phyloP scores from a whole-genome alignment of 805 yeast species.

The Candida ovalis region DNA sequence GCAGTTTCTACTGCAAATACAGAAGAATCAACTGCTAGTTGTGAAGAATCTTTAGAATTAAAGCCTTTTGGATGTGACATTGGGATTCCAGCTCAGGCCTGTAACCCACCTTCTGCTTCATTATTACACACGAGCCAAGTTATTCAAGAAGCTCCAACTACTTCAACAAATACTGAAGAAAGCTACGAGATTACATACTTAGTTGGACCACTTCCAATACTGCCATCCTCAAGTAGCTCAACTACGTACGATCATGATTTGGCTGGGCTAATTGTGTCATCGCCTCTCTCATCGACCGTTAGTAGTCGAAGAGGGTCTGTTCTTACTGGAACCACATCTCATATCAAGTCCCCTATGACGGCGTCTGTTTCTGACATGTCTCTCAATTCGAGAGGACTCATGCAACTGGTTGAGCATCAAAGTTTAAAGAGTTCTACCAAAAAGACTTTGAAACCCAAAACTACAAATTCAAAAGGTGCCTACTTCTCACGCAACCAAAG shows the following conservation, averaged over 20 bases:
- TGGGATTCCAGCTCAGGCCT: constrained; percentile 20
- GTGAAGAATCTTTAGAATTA: not conserved
- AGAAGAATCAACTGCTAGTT: not conserved
- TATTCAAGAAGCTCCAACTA: not conserved
- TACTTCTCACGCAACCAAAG: not conserved
- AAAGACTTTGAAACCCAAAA: not conserved
- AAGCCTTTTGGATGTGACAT: constrained; percentile 12
- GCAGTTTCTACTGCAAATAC: not conserved
- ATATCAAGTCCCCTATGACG: not conserved
- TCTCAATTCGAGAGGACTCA: not conserved
- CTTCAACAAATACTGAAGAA: not conserved
- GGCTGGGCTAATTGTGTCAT: not conserved
- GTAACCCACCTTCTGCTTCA: constrained; percentile 15
- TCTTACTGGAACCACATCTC: not conserved
- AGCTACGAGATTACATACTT: not conserved
- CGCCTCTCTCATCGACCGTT: not conserved
- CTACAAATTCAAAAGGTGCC: not conserved
- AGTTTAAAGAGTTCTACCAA: not conserved
- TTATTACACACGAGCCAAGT: not conserved
- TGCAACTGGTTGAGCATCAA: not conserved
- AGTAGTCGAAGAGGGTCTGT: not conserved
- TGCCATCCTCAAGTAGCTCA: not conserved
- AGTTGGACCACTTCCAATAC: not conserved
- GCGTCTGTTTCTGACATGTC: not conserved
- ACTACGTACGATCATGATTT: not conserved